Conservation (phyloP, 306 rosid species). For the Castanea crenata region DNA sequence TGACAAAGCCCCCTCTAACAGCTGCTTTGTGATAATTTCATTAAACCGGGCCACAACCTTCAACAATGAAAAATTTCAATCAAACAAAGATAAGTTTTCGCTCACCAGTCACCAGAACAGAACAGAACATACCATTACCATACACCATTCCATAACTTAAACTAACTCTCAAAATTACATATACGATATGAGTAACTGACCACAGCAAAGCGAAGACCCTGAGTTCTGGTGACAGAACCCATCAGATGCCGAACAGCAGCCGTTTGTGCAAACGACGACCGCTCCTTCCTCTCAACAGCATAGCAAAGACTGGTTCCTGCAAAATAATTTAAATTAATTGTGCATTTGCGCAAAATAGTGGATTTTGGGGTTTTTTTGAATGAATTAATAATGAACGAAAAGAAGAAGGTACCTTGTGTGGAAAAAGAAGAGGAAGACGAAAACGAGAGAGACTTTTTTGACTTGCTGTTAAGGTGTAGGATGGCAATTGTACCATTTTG, state of each 20-base stretch:
- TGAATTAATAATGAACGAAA: background rate
- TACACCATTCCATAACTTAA: too few relatives aligned
- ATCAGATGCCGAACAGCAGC: slow-evolving; percentile 76
- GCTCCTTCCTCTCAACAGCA: slow-evolving; percentile 34
- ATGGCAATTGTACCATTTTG: slow-evolving; percentile 1
- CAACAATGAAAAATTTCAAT: background rate
- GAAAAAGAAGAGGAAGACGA: slow-evolving; percentile 4
- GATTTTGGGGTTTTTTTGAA: background rate
- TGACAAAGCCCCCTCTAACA: slow-evolving; percentile 87
- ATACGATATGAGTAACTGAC: slow-evolving; percentile 29
- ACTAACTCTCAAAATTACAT: too few relatives aligned
- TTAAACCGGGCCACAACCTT: slow-evolving; percentile 96
- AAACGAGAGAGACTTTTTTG: slow-evolving; percentile 14
- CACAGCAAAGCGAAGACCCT: slow-evolving; percentile 88
- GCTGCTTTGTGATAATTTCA: slow-evolving; percentile 78
- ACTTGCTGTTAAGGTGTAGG: slow-evolving; percentile 11
- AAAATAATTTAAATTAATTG: slow-evolving; percentile 7
- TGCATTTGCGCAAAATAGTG: background rate
- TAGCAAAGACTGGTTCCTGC: slow-evolving; percentile 18
- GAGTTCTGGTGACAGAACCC: slow-evolving; percentile 65
- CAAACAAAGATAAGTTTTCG: background rate
- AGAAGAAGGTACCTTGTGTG: slow-evolving; percentile 26
- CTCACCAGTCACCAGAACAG: too few relatives aligned
- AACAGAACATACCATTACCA: too few relatives aligned
- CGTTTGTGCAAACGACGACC: slow-evolving; percentile 42